Evolutionary conservation across 2,329 filamentous ascomycete species (phyloP).

Genomic region (Curvularia hawaiiensis): DNA sequence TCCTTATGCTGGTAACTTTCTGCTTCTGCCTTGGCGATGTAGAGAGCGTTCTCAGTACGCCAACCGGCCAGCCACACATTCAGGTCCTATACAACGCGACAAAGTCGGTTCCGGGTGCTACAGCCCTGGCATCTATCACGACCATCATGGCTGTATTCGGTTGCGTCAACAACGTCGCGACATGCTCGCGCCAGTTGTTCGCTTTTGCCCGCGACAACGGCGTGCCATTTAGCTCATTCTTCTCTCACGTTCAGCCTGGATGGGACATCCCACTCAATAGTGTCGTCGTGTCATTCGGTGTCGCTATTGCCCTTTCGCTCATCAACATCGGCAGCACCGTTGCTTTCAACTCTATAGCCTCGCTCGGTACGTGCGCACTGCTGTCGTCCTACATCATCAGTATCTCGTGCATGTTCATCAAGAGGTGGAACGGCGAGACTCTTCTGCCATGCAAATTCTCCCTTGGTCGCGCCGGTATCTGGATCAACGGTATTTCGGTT

Average conservation of each 20-base stretch:
- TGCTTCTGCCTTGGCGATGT: constrained; percentile 34
- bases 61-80: constrained; percentile 31
- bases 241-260: constrained; percentile 23
- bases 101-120: constrained; percentile 24
- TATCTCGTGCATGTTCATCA: constrained; percentile 54
- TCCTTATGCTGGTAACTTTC: constrained; percentile 45
- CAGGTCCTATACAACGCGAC: constrained; percentile 36
- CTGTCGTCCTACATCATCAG: constrained; percentile 46
- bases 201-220: constrained; percentile 42
- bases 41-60: constrained; percentile 16
- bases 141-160: constrained; percentile 34
- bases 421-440: constrained; percentile 49
- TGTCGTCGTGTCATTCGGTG: constrained; percentile 50
- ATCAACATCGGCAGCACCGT: constrained; percentile 56
- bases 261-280: constrained; percentile 51
- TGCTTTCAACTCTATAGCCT: constrained; percentile 35
- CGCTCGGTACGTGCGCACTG: constrained; percentile 29
- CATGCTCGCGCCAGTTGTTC: constrained; percentile 42
- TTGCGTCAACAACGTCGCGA: constrained; percentile 34
- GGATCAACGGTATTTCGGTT: constrained; percentile 51
- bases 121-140: constrained; percentile 32
- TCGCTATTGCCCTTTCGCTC: constrained; percentile 50
- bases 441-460: constrained; percentile 54
- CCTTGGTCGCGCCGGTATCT: constrained; percentile 52
- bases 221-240: constrained; percentile 15